Base-by-base conservation (phyloP, 2,329 filamentous ascomycete genomes). In the Calonectria pteridis region DNA sequence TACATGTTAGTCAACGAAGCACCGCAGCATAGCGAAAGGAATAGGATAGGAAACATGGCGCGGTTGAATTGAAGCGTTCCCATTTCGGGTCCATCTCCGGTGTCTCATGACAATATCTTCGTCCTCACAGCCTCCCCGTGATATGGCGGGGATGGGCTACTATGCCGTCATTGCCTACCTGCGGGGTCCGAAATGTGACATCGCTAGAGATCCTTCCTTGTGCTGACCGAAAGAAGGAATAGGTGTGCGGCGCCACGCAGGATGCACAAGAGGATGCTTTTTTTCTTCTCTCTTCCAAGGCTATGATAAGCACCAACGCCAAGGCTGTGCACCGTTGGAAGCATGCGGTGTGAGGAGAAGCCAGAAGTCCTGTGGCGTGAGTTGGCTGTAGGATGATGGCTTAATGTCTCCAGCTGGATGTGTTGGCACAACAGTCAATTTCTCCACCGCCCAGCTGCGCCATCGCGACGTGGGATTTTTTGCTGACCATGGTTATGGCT, bases 341-440 rank as follows among this genome's bases (percentile, higher is more conserved):
- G 35, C 35, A 69, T 69, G 53, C 53, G 7, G 67, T 62, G 53
- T 62, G 53, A 58, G n/a, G 31, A 33, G 23, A 35, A 37, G n/a
- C n/a, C 28, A 37, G n/a, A n/a, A n/a, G n/a, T n/a, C 43, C 20
- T 40, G 43, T 53, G 55, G 18, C 58, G 53, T n/a, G 14, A n/a
- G 29, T 37, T 51, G 31, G 43, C 35, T 50, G 33, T 29, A 40
- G 26, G 35, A 62, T 62, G 35, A 62, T 62, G 55, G 55, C 55
- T 40, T 35, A 62, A 62, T 62, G 55, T 62, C 33, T 62, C 55
- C 40, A 23, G 55, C 14, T 4, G 14, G 35, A 62, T 62, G 55
- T 20, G 55, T 20, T 62, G 35, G 33, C 55, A 62, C 55, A 40
- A 26, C 33, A 28, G 33, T 28, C 33, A 40, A 28, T 62, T 62